Evolutionary conservation across 2,329 filamentous ascomycete genomes (phyloP).

Genomic region (Claviceps digitariae): DNA sequence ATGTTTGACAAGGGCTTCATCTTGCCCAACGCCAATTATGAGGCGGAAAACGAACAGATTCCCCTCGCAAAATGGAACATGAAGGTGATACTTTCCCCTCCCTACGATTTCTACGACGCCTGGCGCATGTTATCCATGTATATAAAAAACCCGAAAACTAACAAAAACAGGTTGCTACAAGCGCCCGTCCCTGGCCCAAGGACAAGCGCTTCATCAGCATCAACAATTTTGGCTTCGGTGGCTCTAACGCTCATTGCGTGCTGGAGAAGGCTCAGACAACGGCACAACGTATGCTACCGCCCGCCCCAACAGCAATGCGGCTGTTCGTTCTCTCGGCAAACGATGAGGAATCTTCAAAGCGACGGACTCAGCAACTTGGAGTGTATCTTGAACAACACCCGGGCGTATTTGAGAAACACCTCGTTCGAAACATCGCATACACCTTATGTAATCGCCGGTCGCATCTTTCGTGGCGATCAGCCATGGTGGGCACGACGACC

Average conservation of each 20-base stretch:
- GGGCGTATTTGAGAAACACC: slow-evolving; percentile 26
- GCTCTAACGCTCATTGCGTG: slow-evolving; percentile 31
- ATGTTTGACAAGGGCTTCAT: slow-evolving; percentile 37
- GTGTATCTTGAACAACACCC: slow-evolving; percentile 28
- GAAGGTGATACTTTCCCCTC: slow-evolving; percentile 28
- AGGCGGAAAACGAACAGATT: slow-evolving; percentile 34
- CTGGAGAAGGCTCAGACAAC: slow-evolving; percentile 14
- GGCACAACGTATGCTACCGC: slow-evolving; percentile 4
- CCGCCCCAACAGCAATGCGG: slow-evolving; percentile 11
- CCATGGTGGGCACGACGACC: slow-evolving; percentile 28
- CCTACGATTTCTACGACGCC: not conserved
- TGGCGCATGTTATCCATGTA: too few species aligned
- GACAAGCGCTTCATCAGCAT: slow-evolving; percentile 36
- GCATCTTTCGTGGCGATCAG: slow-evolving; percentile 28
- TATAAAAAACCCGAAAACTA: too few species aligned
- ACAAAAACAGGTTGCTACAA: slow-evolving; percentile 23
- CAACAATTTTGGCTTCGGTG: slow-evolving; percentile 35
- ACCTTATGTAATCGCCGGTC: slow-evolving; percentile 32
- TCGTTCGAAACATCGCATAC: slow-evolving; percentile 34
- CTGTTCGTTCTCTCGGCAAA: slow-evolving; percentile 30
- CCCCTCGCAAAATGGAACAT: slow-evolving; percentile 36
- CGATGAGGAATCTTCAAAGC: slow-evolving; percentile 21
- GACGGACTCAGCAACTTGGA: slow-evolving; percentile 18
- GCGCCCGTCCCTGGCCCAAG: slow-evolving; percentile 30
- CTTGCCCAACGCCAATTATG: slow-evolving; percentile 35